Base-by-base conservation (phyloP, 352 stramenopile species). In the Pythium sukuiense region DNA sequence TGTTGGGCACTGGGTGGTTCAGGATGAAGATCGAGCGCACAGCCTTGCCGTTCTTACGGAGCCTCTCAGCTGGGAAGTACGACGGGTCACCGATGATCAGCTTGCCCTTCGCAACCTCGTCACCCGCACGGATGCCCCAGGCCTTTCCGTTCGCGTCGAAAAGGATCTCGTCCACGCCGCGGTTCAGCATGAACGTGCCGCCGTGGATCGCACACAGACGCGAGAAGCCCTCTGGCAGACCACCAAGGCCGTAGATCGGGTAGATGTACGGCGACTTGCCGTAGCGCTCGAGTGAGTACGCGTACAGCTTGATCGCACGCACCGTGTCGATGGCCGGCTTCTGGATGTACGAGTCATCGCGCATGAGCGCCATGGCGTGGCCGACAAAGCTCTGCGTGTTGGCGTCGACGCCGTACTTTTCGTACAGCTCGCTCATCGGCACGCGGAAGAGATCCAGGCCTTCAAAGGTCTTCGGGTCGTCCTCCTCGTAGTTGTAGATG, bases 111-210 rank as follows among this genome's bases (percentile, higher is more conserved):
- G 98, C 98, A 74, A 99, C 97, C 77, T 98, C 83, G 74, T 98
- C 98, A 70, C 91, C 80, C 50, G 87, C 80, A 24, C 85, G 80
- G 56, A 98, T 91, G 61, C 97, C 98, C 83, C 89, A 98, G 2
- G 97, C 97, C 70, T 97, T 88, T 60, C 94, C 96, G 55, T 96
- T 76, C 46, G 86, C 87, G 73, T 99, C 89, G 60, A 96, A 98
- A 24, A 99, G 70, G 50, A 98, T 88, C 74, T 97, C 89, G 57
- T 97, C 89, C 14, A 99, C 92, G 59, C 93, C 87, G 59, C 95
- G 95, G 81, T 99, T 98, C 29, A 99, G 89, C 97, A 99, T 99
- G 74, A 99, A 99, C 46, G 97, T 99, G 69, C 97, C 97, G 61
- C 98, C 98, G 81, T 99, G 95, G 77, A 99, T 99, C 20, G 97